Evolutionary conservation across 129 eudicot genomes (phyloP), one percentile per base, ranked within the genome.

Genomic region (Erigeron canadensis): DNA sequence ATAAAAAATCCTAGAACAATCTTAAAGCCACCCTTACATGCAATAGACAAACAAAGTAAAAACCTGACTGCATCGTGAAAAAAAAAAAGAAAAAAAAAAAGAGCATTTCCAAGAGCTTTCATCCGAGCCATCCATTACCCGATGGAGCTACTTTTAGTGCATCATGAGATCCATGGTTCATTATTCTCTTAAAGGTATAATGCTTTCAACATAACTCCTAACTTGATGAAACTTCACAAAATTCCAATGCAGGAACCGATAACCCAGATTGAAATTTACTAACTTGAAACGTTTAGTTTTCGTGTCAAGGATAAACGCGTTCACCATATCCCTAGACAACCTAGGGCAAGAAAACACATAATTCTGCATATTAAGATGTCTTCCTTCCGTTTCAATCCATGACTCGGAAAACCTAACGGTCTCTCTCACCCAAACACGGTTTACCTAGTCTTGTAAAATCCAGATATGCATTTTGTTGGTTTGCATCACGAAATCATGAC

Each of bases 361-460:
- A 5, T 8, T 2, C 10, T 11, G 48, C 9, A n/a, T n/a, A n/a
- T n/a, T n/a, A n/a, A 6, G 10, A 44, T 11, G 48, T 42, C 5
- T 42, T 8, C 45, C 55, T 10, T 10, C 71, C 19, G 34, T 7
- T 2, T 34, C 43, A 2, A 43, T 7, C 78, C 70, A 74, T 11
- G 39, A 16, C 5, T 63, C 54, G 0, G 16, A 5, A 43, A 75
- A 28, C 1, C 22, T 13, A 54, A 75, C 23, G 0, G 72, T 75
- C 34, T 75, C 66, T 9, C 18, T 75, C 6, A 75, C 66, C 79
- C 79, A 75, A 17, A 62, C 63, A 63, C 55, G 65, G 8, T 56
- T 41, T 6, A 48, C 63, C 4, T 39, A 75, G 40, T 75, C 79
- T 15, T 65, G 48, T 23, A 75, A 75, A 7, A 53, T 75, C 79